Evolutionary conservation across 2,329 filamentous ascomycete genomes (phyloP), one percentile per base, ranked within the genome.

Genomic region (Trichoderma sp.): DNA sequence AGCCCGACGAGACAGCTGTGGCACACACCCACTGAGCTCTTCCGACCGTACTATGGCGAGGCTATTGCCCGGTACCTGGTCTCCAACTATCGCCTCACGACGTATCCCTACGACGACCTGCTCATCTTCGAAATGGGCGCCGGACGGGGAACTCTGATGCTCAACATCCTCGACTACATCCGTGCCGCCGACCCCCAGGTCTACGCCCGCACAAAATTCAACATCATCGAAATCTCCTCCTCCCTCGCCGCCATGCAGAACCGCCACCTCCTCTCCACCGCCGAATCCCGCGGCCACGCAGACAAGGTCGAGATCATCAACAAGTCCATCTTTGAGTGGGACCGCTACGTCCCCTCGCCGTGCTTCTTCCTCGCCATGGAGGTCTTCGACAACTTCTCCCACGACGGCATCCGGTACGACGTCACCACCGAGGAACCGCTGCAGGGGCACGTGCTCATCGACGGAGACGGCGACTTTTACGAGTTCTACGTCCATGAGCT

Each of bases 71-170:
- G 94, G 22, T 97, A 98, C 78, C 87, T 99, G 53, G 90, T 98
- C 72, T 90, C 92, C 72, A 97, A 99, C 82, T 99, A 99, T 85
- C 93, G 95, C 77, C 88, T 97, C 77, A 92, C 92, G 53, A 88
- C 93, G 67, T 98, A 95, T 78, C 95, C 95, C 2, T 97, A 98
- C 83, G 90, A 97, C 80, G 95, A 99, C 80, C 87, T 99, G 63
- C 92, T 97, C 74, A 96, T 99, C 78, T 99, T 97, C 85, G 95
- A 99, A 79, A 97, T 99, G 91, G 95, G 95, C 63, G 95, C 95
- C 45, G 95, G 95, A 74, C 94, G 97, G 74, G 95, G 95, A 70
- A 99, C 96, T 0, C 87, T 99, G 76, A 99, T 99, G 95, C 86
- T 95, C 76, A 99, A 99, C 79, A 94, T 99, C 68, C 86, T 99